Base-by-base conservation (phyloP, 2,329 filamentous ascomycete genomes). In the Pseudogymnoascus sp. region DNA sequence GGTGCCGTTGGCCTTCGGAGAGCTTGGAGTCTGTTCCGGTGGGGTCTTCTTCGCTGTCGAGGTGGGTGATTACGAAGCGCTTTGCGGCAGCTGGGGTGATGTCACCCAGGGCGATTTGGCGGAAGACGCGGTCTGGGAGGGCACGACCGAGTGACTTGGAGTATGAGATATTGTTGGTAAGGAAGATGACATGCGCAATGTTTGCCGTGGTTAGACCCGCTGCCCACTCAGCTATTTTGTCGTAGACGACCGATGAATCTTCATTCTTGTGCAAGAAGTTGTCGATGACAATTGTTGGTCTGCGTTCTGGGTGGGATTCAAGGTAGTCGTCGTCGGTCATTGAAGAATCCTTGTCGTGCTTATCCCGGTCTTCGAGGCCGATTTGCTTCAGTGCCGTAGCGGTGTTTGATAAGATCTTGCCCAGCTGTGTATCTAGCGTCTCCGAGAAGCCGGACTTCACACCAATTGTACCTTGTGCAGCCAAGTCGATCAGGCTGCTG, bases 371-470 rank as follows among this genome's bases (percentile, higher is more conserved):
- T 11, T 88, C 82, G 3, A 96, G 77, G 0, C 89, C 89, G 59
- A 96, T 88, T 60, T 86, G 79, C 70, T 90, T 92, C 63, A 97
- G 79, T 1, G 93, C 92, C 0, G 82, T 82, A 0, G 89, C 86
- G 0, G 92, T 91, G 37, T 90, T 96, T 70, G 91, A 89, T 76
- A 91, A 86, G 59, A 97, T 96, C 76, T 97, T 96, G 73, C 84
- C 86, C 14, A 97, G 78, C 70, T 97, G 92, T 0, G 89, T 87
- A 72, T 97, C 93, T 28, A 97, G 78, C 0, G 92, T 97, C 73
- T 97, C 93, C 0, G 91, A 95, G 72, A 97, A 96, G 6, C 92
- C 92, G 5, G 92, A 90, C 76, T 97, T 97, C 64, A 95, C 90
- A 11, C 93, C 93, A 18, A 93, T 96, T 11, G 94, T 94, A 69